These are phyloP conservation scores for Solanum aculeatissimum DNA, from an alignment of 305 asterid species.

Conservation along the genomic window DNA sequence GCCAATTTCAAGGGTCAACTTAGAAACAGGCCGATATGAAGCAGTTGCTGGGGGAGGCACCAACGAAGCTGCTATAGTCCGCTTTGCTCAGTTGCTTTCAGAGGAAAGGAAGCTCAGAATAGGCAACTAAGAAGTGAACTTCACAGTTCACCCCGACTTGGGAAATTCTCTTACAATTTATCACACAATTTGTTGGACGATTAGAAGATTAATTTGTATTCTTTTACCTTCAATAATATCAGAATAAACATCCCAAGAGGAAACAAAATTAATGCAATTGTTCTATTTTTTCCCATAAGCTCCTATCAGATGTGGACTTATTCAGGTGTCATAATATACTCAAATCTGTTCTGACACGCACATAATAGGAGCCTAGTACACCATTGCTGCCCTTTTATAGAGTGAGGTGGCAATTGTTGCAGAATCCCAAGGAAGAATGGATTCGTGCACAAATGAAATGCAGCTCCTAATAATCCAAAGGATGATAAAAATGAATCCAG, in stretches of 20 bases:
- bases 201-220: not conserved
- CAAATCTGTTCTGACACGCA: not conserved
- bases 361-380: not conserved
- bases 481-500: not conserved
- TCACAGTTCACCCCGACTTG: not conserved
- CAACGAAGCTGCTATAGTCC: slow-evolving; percentile 50
- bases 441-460: not conserved
- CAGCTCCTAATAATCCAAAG: not conserved
- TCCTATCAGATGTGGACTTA: not conserved
- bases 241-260: not conserved
- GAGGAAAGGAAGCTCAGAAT: slow-evolving; percentile 47
- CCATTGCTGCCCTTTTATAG: not conserved
- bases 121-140: not conserved
- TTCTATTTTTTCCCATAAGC: not conserved
- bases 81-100: slow-evolving; percentile 52
- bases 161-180: not conserved
- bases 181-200: not conserved
- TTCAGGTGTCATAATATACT: not conserved
- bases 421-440: not conserved
- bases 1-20: slow-evolving; percentile 43
- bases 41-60: slow-evolving; percentile 37
- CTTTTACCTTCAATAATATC: not conserved
- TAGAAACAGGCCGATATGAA: slow-evolving; percentile 50
- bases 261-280: not conserved
- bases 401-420: not conserved